phyloP scores from a whole-genome alignment of 2,329 filamentous ascomycete genomes.

The Graphilbum sp. region DNA sequence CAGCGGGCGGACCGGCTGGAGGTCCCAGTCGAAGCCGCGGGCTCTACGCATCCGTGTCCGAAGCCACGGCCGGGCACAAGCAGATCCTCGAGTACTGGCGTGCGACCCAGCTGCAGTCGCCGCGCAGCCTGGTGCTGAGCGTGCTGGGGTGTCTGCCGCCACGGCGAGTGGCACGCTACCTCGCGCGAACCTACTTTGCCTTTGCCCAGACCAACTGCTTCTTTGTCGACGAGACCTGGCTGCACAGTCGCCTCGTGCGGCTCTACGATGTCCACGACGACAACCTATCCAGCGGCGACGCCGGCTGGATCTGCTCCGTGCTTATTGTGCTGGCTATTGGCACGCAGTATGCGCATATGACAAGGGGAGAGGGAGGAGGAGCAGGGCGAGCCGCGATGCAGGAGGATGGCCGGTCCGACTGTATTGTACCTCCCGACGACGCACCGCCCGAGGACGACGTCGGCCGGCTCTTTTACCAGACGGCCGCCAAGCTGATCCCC shows the following conservation, averaged over 20 bases:
- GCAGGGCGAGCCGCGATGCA: constrained; percentile 12
- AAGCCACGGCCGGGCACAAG: not conserved
- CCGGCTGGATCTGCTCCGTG: constrained; percentile 26
- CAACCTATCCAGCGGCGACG: constrained; percentile 22
- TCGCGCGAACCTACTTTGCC: constrained; percentile 29
- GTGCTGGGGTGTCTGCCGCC: constrained; percentile 26
- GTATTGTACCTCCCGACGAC: constrained; percentile 33
- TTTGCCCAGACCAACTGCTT: constrained; percentile 32
- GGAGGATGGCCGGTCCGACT: constrained; percentile 12
- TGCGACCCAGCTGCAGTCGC: constrained; percentile 25
- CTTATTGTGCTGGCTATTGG: constrained; percentile 32
- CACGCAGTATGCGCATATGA: constrained; percentile 33
- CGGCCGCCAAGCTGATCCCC: constrained; percentile 34
- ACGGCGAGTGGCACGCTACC: constrained; percentile 27
- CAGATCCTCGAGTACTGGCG: constrained; percentile 6
- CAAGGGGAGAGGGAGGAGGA: constrained; percentile 22
- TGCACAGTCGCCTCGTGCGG: constrained; percentile 22
- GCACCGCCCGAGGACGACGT: constrained; percentile 19
- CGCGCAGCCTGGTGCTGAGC: constrained; percentile 18
- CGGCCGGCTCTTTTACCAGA: constrained; percentile 38
- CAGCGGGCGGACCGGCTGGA: too few relatives aligned
- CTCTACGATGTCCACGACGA: constrained; percentile 22
- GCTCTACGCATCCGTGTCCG: too few relatives aligned
- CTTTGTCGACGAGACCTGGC: constrained; percentile 27
- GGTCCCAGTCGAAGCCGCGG: too few relatives aligned